phyloP scores from a whole-genome alignment of 768 basidiomycete genomes.

The Boletales sp. region DNA sequence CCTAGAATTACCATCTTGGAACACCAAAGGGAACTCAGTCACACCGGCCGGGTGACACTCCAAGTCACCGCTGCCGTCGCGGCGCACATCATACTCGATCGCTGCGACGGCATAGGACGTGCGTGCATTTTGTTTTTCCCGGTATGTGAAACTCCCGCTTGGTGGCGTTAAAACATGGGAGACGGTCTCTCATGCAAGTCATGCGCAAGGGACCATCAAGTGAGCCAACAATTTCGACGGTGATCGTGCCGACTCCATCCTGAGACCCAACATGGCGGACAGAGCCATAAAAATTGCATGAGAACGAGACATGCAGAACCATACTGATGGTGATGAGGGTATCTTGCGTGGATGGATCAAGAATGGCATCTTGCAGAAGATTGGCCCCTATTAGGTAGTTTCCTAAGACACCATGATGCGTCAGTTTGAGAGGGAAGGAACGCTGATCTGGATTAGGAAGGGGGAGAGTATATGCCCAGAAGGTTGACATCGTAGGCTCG shows the following conservation, averaged over 20 bases:
- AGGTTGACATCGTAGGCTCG: constrained; percentile 1
- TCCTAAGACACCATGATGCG: constrained; percentile 8
- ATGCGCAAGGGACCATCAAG: not conserved
- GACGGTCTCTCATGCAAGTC: not conserved
- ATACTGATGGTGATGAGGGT: constrained; percentile 5
- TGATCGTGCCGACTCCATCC: constrained; percentile 4
- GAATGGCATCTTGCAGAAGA: constrained; percentile 12
- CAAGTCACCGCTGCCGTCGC: no score
- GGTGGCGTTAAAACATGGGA: constrained; percentile 10
- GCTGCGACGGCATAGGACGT: not conserved
- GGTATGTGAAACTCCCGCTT: constrained; percentile 6
- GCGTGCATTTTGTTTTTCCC: no score
- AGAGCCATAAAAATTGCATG: constrained; percentile 1
- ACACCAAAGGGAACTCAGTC: no score
- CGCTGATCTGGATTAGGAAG: not conserved
- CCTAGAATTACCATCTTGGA: no score
- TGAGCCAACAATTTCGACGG: constrained; percentile 2
- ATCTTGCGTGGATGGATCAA: constrained; percentile 6
- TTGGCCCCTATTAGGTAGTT: not conserved
- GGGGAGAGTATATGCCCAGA: constrained; percentile 12
- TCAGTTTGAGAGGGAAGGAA: not conserved
- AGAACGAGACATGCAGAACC: no score
- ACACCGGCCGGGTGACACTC: no score
- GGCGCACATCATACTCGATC: constrained; percentile 13
- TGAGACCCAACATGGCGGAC: constrained; percentile 2